phyloP scores from a whole-genome alignment of 2,329 filamentous ascomycete genomes.

The Phialophora macrospora region DNA sequence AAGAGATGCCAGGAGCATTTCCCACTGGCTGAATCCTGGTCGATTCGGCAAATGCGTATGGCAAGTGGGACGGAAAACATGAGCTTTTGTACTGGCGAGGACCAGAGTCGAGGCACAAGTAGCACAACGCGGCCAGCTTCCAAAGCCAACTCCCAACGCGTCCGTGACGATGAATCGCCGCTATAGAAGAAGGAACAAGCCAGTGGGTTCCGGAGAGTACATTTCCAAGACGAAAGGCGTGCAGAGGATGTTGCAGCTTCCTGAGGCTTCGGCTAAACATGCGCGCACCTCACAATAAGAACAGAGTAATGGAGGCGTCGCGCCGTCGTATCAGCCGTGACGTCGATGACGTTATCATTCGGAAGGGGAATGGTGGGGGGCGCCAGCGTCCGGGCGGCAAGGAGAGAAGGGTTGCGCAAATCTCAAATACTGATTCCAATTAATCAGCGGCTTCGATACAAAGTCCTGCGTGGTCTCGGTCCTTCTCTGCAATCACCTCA shows the following conservation, averaged over 20 bases:
- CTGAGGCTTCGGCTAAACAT: neutral
- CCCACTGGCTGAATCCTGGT: conserved; percentile 13
- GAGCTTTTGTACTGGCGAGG: neutral
- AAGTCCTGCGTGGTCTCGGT: conserved; percentile 24
- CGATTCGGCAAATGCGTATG: conserved; percentile 14
- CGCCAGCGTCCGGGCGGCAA: neutral
- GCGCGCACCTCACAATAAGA: neutral
- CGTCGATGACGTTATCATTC: neutral
- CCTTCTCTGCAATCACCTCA: conserved; percentile 6
- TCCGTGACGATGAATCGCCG: neutral
- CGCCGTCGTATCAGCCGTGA: neutral
- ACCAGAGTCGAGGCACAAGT: neutral
- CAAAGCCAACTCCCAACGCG: neutral
- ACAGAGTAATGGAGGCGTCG: neutral
- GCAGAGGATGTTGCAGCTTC: neutral
- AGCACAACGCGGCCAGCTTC: neutral
- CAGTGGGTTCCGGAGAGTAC: neutral
- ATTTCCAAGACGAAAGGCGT: neutral
- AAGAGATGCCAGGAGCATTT: neutral
- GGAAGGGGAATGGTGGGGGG: neutral
- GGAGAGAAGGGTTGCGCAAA: conserved; percentile 1
- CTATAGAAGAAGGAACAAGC: neutral
- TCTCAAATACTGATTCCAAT: conserved; percentile 22
- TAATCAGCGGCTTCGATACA: conserved; percentile 26
- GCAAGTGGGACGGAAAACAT: neutral